Evolutionary conservation across 495 filamentous ascomycete genomes (phyloP).

Genomic region (Hapsidospora chrysogenum): DNA sequence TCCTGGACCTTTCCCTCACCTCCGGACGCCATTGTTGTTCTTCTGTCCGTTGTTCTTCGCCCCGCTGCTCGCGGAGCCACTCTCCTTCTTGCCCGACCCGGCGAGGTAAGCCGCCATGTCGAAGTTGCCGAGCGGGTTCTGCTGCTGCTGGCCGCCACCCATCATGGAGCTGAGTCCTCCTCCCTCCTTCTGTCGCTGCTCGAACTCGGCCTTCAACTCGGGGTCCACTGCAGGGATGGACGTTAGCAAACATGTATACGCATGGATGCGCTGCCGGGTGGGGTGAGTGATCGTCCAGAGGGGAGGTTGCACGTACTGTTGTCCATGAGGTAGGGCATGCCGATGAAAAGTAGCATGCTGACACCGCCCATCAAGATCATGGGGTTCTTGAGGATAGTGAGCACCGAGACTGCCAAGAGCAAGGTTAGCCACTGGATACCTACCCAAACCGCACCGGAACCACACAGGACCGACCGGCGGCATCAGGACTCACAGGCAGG

Average conservation of each 20-base stretch:
- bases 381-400: constrained; percentile 73
- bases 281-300: not conserved
- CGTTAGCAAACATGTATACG: too few species aligned
- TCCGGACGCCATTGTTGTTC: constrained; percentile 4
- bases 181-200: constrained; percentile 61
- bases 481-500: constrained; percentile 45
- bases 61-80: too few species aligned
- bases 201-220: constrained; percentile 81
- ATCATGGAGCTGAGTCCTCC: constrained; percentile 33
- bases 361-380: constrained; percentile 87
- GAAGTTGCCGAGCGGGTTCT: constrained; percentile 49
- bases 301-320: constrained; percentile 52
- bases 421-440: not conserved
- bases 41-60: constrained; percentile 15
- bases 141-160: constrained; percentile 18
- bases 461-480: not conserved
- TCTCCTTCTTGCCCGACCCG: constrained; percentile 15
- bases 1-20: constrained; percentile 8
- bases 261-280: too few species aligned
- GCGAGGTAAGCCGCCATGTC: constrained; percentile 81
- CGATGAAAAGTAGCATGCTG: constrained; percentile 63
- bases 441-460: not conserved
- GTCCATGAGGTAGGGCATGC: constrained; percentile 86
- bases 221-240: constrained; percentile 92
- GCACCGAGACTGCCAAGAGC: constrained; percentile 21